A percentile compares a stretch with the other conserved stretches of the same genome.
These are phyloP conservation scores for Linnemannia zychae DNA, from an alignment of 192 early-diverging fungal genomes.

Conservation along the genomic window DNA sequence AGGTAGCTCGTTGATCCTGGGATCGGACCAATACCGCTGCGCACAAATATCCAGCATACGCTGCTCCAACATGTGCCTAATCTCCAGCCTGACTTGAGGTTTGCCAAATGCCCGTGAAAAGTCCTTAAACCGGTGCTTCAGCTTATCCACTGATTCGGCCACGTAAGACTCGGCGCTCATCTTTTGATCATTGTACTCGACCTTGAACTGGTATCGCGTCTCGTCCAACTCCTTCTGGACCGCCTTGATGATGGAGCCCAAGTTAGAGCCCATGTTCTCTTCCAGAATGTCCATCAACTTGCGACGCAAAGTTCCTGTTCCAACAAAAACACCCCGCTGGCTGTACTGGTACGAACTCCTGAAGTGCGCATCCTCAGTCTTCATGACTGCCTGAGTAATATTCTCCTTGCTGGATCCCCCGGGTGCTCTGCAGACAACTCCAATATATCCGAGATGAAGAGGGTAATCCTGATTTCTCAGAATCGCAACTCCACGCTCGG, in stretches of 20 bases:
- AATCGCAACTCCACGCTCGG: constrained; percentile 81
- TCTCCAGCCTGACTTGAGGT: constrained; percentile 92
- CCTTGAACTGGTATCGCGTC: constrained; percentile 97
- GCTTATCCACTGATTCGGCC: constrained; percentile 91
- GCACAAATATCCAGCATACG: constrained; percentile 91
- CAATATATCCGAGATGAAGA: constrained; percentile 94
- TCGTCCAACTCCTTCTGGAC: constrained; percentile 97
- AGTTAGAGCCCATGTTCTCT: constrained; percentile 88
- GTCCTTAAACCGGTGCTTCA: constrained; percentile 96
- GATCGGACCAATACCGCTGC: constrained; percentile 93
- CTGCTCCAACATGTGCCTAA: constrained; percentile 92
- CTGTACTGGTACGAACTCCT: constrained; percentile 67
- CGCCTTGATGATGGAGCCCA: constrained; percentile 88
- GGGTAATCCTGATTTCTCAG: constrained; percentile 95
- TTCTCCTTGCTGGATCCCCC: constrained; percentile 53
- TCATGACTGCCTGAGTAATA: constrained; percentile 67
- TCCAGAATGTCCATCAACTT: constrained; percentile 93
- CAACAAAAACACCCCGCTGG: constrained; percentile 81
- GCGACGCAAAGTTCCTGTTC: constrained; percentile 87
- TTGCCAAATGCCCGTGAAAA: constrained; percentile 95
- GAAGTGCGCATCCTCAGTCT: constrained; percentile 70
- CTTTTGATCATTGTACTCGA: constrained; percentile 96
- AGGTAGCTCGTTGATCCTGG: constrained; percentile 74
- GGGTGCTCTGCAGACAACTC: constrained; percentile 90
- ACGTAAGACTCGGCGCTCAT: constrained; percentile 97